Evolutionary conservation across 2,329 filamentous ascomycete species (phyloP), one percentile per base, ranked within the genome.

Genomic region (Sclerotinia trifoliorum): DNA sequence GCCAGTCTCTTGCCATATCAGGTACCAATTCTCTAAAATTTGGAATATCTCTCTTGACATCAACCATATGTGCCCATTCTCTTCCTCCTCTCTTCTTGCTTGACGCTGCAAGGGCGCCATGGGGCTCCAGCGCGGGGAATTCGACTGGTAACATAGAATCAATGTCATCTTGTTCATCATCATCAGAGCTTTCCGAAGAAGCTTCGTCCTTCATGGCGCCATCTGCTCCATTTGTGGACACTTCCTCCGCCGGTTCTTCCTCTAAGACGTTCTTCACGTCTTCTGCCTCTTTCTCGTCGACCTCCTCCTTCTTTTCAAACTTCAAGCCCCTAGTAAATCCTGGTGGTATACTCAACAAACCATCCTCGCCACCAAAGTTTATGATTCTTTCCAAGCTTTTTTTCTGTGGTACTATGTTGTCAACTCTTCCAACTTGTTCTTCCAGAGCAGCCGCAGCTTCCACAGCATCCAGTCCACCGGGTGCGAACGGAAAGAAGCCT

Each of bases 11-110:
- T 1, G 95, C 95, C 93, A 98, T 97, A 70, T 98, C 92, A 0
- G 95, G 95, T 10, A 99, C 94, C 49, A 99, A 83, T 70, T 97
- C 94, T 69, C 86, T 84, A 79, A 99, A 98, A 77, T 98, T 98
- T n/a, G 91, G 84, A 75, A 98, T 96, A 65, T 94, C 92, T 69
- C 93, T 88, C 75, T 94, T 94, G 74, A 98, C 90, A 78, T 99
- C 94, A 2, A 99, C 94, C 88, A 99, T 96, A 80, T 99, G 95
- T 64, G 95, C 95, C 94, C 95, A 99, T 80, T 98, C 93, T 74
- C 87, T 90, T 8, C 91, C 91, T 51, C 88, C 88, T 75, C 90
- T 91, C 76, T 89, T 91, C 70, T 88, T 83, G 70, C 88, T 87
- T 11, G 91, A 89, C 64, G 90, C 83, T 26, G 90, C 85, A 42